Percentiles rank a stretch among this genome's conserved stretches.
Evolutionary conservation across 73 alveolate genomes (phyloP).

Genomic region (Stentor roeselii): DNA sequence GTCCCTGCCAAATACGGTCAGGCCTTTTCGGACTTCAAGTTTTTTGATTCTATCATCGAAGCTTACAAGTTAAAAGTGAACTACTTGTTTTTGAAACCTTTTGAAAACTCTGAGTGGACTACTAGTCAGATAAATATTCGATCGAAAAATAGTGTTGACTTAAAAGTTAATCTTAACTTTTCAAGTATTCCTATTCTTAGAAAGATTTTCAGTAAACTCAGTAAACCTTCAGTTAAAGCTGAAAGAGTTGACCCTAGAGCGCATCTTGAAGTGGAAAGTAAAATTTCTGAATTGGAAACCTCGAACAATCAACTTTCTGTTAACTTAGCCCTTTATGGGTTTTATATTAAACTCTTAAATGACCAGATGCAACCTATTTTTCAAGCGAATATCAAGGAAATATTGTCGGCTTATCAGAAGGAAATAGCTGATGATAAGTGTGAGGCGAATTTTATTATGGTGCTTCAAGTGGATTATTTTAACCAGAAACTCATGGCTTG

Average conservation of each 20-base stretch:
- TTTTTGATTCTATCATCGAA: background rate
- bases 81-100: background rate
- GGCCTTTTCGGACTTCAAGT: background rate
- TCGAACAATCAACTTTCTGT: background rate
- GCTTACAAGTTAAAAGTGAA: background rate
- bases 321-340: background rate
- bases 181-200: background rate
- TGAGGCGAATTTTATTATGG: background rate
- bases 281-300: background rate
- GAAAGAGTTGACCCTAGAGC: background rate
- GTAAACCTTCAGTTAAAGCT: background rate
- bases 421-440: background rate
- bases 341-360: background rate
- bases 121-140: constrained; percentile 9
- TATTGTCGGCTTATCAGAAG: background rate
- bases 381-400: background rate
- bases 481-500: constrained; percentile 20
- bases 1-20: background rate
- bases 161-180: background rate
- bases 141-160: background rate
- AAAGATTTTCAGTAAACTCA: background rate
- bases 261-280: background rate
- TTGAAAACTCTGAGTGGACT: background rate
- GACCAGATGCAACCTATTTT: constrained; percentile 20
- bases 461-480: constrained; percentile 1